Conservation (phyloP, 192 early-diverging fungal genomes). For the Coemansia sp. region DNA sequence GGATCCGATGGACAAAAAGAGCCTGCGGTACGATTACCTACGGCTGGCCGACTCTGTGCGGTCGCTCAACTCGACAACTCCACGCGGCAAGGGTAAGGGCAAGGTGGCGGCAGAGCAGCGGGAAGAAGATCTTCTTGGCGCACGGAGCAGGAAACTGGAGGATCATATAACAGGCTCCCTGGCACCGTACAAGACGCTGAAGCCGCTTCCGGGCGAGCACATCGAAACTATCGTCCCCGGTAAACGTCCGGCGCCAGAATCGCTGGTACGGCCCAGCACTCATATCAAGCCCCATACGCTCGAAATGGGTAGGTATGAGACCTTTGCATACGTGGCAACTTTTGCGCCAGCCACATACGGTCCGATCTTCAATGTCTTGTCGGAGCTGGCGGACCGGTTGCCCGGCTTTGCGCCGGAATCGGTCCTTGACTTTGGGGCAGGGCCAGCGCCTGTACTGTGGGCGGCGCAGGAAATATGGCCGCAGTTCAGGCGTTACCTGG, state of each 20-base stretch:
- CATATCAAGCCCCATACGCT: slow-evolving; percentile 63
- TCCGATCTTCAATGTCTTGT: slow-evolving; percentile 66
- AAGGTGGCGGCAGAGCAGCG: slow-evolving; percentile 19
- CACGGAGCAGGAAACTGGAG: background rate
- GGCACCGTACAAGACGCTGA: slow-evolving; percentile 1
- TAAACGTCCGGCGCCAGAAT: slow-evolving; percentile 30
- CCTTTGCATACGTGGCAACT: slow-evolving; percentile 69
- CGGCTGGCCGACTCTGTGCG: slow-evolving; percentile 43
- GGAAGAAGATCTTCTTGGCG: background rate
- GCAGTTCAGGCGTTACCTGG: slow-evolving; percentile 53
- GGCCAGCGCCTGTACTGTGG: slow-evolving; percentile 84
- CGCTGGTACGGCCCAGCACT: slow-evolving; percentile 27
- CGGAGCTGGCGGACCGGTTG: slow-evolving; percentile 62
- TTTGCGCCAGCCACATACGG: slow-evolving; percentile 66
- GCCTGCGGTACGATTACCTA: slow-evolving; percentile 38
- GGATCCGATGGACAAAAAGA: slow-evolving; percentile 6
- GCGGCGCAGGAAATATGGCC: slow-evolving; percentile 64
- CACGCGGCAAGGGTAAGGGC: slow-evolving; percentile 35
- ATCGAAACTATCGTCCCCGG: slow-evolving; percentile 26
- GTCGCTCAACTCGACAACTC: slow-evolving; percentile 39
- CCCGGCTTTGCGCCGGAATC: slow-evolving; percentile 60
- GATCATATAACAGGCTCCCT: background rate
- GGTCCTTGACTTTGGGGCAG: slow-evolving; percentile 80
- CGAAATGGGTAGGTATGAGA: slow-evolving; percentile 70
- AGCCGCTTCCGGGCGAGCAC: slow-evolving; percentile 35